These are phyloP conservation scores for Xerocomus spinulosus DNA, from an alignment of 768 basidiomycete species.

Conservation along the genomic window DNA sequence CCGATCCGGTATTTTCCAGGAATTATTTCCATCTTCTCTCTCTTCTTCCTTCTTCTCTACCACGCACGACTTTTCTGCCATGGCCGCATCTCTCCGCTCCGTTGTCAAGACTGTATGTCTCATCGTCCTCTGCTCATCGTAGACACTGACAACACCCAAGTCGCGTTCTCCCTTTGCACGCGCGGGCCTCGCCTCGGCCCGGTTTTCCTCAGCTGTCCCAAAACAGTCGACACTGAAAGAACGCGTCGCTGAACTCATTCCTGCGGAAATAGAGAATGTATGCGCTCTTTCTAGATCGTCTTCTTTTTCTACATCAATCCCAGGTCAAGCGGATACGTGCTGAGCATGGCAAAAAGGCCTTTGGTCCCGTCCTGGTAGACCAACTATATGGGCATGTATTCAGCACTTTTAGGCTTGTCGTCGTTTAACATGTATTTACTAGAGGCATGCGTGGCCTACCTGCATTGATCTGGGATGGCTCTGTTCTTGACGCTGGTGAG, in stretches of 20 bases:
- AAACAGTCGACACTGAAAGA: slow-evolving; percentile 84
- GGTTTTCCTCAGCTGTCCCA: slow-evolving; percentile 60
- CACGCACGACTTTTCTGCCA: slow-evolving; percentile 27
- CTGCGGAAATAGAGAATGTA: slow-evolving; percentile 57
- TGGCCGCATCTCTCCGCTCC: slow-evolving; percentile 42
- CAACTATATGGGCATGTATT: slow-evolving; percentile 74
- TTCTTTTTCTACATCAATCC: slow-evolving; percentile 3
- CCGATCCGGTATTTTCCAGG: slow-evolving; percentile 26
- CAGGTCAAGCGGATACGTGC: slow-evolving; percentile 82
- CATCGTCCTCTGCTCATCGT: slow-evolving; percentile 30
- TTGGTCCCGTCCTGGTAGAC: slow-evolving; percentile 88
- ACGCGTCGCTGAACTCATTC: slow-evolving; percentile 89
- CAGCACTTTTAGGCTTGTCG: not conserved
- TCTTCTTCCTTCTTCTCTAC: slow-evolving; percentile 5
- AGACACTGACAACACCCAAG: slow-evolving; percentile 26
- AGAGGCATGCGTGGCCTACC: slow-evolving; percentile 88
- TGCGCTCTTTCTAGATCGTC: not conserved
- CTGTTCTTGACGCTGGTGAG: slow-evolving; percentile 88
- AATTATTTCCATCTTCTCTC: slow-evolving; percentile 4
- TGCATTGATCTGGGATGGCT: slow-evolving; percentile 97
- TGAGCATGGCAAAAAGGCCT: slow-evolving; percentile 87
- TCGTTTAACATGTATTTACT: slow-evolving; percentile 7
- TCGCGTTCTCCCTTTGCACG: slow-evolving; percentile 48
- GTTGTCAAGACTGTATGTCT: slow-evolving; percentile 33
- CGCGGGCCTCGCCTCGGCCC: slow-evolving; percentile 42